Base-by-base conservation (phyloP, 768 basidiomycete genomes). In the Termitomyces sp. region DNA sequence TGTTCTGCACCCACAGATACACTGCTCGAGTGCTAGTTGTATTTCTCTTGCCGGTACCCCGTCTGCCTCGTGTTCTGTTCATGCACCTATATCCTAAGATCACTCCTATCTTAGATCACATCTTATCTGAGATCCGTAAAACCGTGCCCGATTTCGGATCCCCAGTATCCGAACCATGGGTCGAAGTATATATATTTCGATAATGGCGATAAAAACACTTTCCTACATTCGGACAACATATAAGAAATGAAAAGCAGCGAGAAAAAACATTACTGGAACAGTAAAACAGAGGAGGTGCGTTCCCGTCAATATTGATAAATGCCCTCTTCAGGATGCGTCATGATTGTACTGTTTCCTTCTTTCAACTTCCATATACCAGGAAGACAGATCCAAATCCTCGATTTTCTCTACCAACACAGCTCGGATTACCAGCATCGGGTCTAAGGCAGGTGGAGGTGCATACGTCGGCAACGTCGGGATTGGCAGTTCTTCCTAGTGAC, bases 371-470 rank as follows among this genome's bases (percentile, higher is more conserved):
- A 34, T 42, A 45, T 73, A 73, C 79, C 81, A 85, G 37, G 77
- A 50, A 21, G 63, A 61, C 54, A 82, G 64, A 59, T 79, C 76
- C 60, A 87, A 68, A 59, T 82, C 82, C 28, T 68, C 67, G 25
- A 74, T 72, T 6, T 74, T 73, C 14, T 75, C 72, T 16, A 83
- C 71, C 30, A 84, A 65, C 40, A 86, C 68, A 5, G 84, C 86
- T 17, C 77, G 79, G 54, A 88, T 58, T 2, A 86, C 74, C 21
- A 85, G 59, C 25, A 64, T 67, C 8, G 74, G 67, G 60, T 80
- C 70, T 40, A 81, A 69, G n/a, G 65, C 63, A 50, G 77, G 73
- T 48, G 71, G 64, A 32, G 73, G 61, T 54, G 71, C 64, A 63
- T 73, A 72, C 57, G 74, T 66, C 35, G 79, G 79, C 56, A 77